Percentiles rank a stretch among this genome's conserved stretches.
Conservation (phyloP, 2,329 filamentous ascomycete genomes). For the Chaetomium olivaceum region DNA sequence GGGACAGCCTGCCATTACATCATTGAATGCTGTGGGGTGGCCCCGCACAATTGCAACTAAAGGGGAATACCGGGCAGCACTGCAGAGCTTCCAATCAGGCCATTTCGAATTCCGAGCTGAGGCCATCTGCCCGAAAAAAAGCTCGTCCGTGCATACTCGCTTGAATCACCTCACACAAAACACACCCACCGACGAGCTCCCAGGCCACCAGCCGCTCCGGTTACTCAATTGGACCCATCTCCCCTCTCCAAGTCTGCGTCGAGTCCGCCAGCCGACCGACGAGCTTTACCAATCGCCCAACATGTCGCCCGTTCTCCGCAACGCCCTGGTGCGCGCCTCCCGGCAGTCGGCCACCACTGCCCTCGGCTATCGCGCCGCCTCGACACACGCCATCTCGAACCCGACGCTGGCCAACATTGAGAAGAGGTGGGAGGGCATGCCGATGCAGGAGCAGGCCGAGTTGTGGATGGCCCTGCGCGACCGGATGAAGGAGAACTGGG, state of each 20-base stretch:
- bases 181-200: conserved; percentile 30
- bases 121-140: conserved; percentile 34
- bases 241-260: conserved; percentile 25
- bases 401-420: conserved; percentile 97
- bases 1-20: not conserved
- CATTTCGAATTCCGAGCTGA: conserved; percentile 32
- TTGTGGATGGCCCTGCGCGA: conserved; percentile 98
- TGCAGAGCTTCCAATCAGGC: conserved; percentile 30
- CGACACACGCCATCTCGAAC: conserved; percentile 94
- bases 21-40: conserved; percentile 19
- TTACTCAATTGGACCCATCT: conserved; percentile 36
- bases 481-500: conserved; percentile 98
- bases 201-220: conserved; percentile 30
- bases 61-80: conserved; percentile 17
- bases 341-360: conserved; percentile 42
- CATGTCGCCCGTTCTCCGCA: conserved; percentile 55
- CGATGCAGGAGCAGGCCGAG: conserved; percentile 97
- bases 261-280: conserved; percentile 18
- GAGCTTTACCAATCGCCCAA: conserved; percentile 50
- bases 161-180: conserved; percentile 30
- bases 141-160: conserved; percentile 36
- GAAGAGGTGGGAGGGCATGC: conserved; percentile 98
- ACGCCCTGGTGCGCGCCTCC: conserved; percentile 46
- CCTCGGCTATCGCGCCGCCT: conserved; percentile 53
- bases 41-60: conserved; percentile 18